These are phyloP conservation scores for Aschersonia sp. DNA, from an alignment of 2,329 filamentous ascomycete species.

Conservation along the genomic window DNA sequence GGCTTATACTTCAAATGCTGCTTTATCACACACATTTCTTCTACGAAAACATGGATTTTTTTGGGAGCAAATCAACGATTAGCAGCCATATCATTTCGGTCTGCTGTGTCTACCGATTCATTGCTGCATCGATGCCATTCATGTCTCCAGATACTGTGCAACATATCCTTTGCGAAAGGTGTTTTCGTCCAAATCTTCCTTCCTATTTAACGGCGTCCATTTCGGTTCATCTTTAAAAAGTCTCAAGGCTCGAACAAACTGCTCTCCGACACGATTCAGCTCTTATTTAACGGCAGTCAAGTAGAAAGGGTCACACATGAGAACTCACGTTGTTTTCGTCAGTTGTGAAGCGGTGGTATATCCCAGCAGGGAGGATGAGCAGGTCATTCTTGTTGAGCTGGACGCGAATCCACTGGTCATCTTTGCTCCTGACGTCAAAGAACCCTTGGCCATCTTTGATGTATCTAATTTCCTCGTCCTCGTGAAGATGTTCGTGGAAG, in stretches of 20 bases:
- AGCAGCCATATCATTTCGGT: too few relatives aligned
- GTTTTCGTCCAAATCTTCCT: slow-evolving; percentile 64
- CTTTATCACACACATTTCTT: too few relatives aligned
- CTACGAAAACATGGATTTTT: too few relatives aligned
- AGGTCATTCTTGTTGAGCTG: slow-evolving; percentile 73
- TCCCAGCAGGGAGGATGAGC: slow-evolving; percentile 85
- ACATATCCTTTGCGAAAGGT: slow-evolving; percentile 68
- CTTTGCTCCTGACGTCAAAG: slow-evolving; percentile 77
- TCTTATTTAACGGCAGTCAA: too few relatives aligned
- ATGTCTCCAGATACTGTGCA: slow-evolving; percentile 19
- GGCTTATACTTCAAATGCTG: too few relatives aligned
- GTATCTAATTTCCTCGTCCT: slow-evolving; percentile 97
- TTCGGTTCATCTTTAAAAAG: slow-evolving; percentile 98
- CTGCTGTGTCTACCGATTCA: too few relatives aligned
- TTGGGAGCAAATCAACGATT: too few relatives aligned
- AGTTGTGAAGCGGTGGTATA: slow-evolving; percentile 96
- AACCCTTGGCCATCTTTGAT: slow-evolving; percentile 79
- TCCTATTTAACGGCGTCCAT: slow-evolving; percentile 87
- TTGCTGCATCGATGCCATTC: not conserved
- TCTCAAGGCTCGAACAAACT: slow-evolving; percentile 94
- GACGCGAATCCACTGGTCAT: slow-evolving; percentile 83
- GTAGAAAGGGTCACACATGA: not conserved
- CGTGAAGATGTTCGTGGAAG: slow-evolving; percentile 91
- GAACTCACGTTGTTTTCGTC: slow-evolving; percentile 73
- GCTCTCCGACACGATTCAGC: not conserved